phyloP scores from a whole-genome alignment of 768 basidiomycete species.

The Russula ochroleuca region DNA sequence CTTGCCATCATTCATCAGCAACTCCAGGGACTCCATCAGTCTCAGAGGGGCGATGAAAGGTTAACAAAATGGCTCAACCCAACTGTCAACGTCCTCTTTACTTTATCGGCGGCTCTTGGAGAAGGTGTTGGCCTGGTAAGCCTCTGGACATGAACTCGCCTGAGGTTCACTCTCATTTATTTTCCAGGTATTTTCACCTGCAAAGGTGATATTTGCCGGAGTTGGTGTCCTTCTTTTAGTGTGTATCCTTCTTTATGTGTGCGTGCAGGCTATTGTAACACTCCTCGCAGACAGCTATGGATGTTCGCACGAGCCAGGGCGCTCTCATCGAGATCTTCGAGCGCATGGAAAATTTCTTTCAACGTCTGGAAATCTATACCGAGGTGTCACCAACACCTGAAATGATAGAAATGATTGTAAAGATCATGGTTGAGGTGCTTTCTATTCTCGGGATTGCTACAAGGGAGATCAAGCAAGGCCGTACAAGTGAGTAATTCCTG shows the following conservation, averaged over 20 bases:
- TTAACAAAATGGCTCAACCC: neutral
- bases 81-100: neutral
- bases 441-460: neutral
- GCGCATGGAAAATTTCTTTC: neutral
- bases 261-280: neutral
- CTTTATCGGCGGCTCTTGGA: neutral
- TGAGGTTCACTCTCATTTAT: neutral
- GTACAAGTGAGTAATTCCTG: neutral
- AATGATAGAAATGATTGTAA: neutral
- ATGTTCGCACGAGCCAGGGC: neutral
- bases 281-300: neutral
- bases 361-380: neutral
- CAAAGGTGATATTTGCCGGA: neutral
- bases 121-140: neutral
- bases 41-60: neutral
- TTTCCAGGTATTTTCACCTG: neutral
- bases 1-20: neutral
- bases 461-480: neutral
- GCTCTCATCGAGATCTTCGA: neutral
- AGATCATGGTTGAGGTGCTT: neutral
- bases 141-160: neutral
- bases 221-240: neutral
- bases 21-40: neutral
- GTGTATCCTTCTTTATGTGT: too few relatives aligned
- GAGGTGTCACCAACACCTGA: neutral